These are phyloP conservation scores for Arthonia radiata DNA, from an alignment of 495 filamentous ascomycete species.

Conservation along the genomic window DNA sequence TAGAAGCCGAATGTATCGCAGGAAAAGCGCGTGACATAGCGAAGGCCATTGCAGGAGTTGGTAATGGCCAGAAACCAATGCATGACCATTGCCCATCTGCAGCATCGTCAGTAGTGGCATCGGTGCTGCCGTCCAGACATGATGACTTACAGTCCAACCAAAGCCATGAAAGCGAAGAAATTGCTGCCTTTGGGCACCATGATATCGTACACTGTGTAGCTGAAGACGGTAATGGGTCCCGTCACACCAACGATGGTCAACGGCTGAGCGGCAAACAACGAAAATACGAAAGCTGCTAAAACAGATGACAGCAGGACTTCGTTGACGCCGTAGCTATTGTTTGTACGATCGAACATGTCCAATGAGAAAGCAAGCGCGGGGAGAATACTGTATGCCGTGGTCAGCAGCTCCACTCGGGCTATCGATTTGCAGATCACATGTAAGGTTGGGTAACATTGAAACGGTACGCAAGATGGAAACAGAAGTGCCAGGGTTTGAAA, in stretches of 20 bases:
- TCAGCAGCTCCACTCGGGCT: too few relatives aligned
- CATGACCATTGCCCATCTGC: conserved; percentile 52
- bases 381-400: conserved; percentile 52
- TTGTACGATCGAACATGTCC: conserved; percentile 66
- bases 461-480: not conserved
- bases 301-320: conserved; percentile 62
- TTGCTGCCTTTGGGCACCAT: conserved; percentile 40
- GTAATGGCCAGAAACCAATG: conserved; percentile 58
- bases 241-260: conserved; percentile 80
- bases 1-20: conserved; percentile 81
- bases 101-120: conserved; percentile 3
- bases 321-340: conserved; percentile 61
- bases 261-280: conserved; percentile 51
- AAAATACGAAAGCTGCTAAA: conserved; percentile 52
- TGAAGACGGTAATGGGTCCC: conserved; percentile 55
- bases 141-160: conserved; percentile 43
- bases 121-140: not conserved
- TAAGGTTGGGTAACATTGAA: too few relatives aligned
- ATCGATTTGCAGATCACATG: too few relatives aligned
- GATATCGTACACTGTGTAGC: conserved; percentile 52
- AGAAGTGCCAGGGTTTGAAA: not conserved
- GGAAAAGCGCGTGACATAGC: conserved; percentile 62
- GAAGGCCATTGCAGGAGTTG: conserved; percentile 56
- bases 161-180: conserved; percentile 65
- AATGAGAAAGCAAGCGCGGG: conserved; percentile 64